Evolutionary conservation across 495 filamentous ascomycete genomes (phyloP).

Genomic region (Margaritispora aquatica): DNA sequence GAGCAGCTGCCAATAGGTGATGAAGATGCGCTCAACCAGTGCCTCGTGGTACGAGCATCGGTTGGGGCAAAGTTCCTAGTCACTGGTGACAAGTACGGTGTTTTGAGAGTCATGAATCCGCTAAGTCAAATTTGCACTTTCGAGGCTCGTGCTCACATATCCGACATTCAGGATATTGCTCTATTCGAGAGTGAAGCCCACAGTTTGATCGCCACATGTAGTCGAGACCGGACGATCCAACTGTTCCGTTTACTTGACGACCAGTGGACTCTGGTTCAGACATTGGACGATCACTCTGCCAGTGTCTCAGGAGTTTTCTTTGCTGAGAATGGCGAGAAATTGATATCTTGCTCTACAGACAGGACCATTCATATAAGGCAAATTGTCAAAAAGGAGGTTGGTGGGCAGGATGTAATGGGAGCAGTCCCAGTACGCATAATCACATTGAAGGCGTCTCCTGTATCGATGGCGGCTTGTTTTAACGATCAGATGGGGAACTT

Average conservation of each 20-base stretch:
- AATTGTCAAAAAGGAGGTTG: constrained; percentile 61
- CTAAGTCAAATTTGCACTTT: constrained; percentile 45
- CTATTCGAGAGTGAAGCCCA: constrained; percentile 49
- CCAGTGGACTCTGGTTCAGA: constrained; percentile 58
- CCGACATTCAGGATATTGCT: constrained; percentile 78
- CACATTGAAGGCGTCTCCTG: constrained; percentile 76
- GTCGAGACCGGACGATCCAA: constrained; percentile 86
- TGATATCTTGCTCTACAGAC: constrained; percentile 85
- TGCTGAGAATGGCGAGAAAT: constrained; percentile 53
- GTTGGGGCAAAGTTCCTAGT: constrained; percentile 58
- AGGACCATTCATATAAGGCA: constrained; percentile 76
- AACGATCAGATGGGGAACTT: constrained; percentile 45
- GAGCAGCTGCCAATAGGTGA: constrained; percentile 47
- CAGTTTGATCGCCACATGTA: constrained; percentile 67
- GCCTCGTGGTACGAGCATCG: constrained; percentile 61
- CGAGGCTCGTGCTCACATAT: constrained; percentile 76
- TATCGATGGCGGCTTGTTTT: constrained; percentile 68
- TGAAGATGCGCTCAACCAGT: constrained; percentile 56
- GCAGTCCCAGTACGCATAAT: constrained; percentile 71
- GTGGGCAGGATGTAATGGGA: constrained; percentile 59
- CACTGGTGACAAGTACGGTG: constrained; percentile 78
- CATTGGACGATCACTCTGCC: constrained; percentile 72
- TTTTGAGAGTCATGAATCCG: constrained; percentile 55
- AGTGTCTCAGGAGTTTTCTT: constrained; percentile 60
- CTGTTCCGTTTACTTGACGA: constrained; percentile 60